Evolutionary conservation across 192 early-diverging fungal species (phyloP), one percentile per base, ranked within the genome.

Genomic region (Oehlia diaphana): DNA sequence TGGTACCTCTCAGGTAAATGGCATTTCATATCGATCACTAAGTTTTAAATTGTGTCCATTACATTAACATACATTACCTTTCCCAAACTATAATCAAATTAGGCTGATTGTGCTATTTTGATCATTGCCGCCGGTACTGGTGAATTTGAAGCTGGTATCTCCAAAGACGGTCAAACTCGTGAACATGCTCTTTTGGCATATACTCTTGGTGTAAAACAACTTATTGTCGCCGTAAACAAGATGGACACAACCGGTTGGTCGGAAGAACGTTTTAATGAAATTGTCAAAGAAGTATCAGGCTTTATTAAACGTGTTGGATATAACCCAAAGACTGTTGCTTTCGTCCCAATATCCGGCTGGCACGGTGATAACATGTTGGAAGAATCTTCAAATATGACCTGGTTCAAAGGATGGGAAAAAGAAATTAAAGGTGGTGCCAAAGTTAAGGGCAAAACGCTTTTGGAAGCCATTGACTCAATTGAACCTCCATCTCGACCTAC

Each of bases 221-320:
- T 99, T 86, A 96, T 99, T 80, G 96, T 99, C 81, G 96, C 95
- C 86, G 92, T 99, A 89, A 99, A 99, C 96, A 99, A 99, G 94
- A 99, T 99, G 96, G 97, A 99, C 93, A 91, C 97, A 86, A 92
- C 93, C 92, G 92, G 94, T 88, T 99, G 93, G 92, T 93, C 90
- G 85, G 91, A 97, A 90, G 94, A 91, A 83, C 96, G 97, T 86
- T 98, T 93, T 93, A 89, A 92, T 81, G 96, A 97, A 89, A 97
- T 97, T 88, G 90, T 94, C 88, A 97, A 97, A 92, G 97, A 97
- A 87, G 92, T 96, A 77, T 90, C 93, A 84, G 88, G 86, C 88
- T 96, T 97, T 91, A 93, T 97, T 92, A 97, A 97, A 94, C 95
- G 96, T 92, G 94, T 97, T 87, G 95, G 94, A 85, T 97, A 94